Evolutionary conservation across 805 yeast genomes (phyloP).

Genomic region (Barnettozyma sucrosica): DNA sequence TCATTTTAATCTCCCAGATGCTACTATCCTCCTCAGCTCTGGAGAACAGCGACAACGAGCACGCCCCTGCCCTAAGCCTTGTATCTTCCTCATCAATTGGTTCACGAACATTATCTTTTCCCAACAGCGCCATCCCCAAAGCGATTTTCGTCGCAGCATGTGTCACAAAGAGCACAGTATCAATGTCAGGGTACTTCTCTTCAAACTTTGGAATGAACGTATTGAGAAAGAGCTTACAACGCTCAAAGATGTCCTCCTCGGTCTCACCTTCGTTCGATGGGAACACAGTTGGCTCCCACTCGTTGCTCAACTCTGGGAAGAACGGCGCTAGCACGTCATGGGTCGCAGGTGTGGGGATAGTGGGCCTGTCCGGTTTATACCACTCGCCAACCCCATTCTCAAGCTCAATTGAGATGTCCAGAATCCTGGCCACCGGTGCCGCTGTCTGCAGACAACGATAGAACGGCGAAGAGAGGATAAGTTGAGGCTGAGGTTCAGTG

Average conservation of each 20-base stretch:
- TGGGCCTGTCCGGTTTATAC: constrained; percentile 66
- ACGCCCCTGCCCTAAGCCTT: constrained; percentile 69
- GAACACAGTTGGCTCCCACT: constrained; percentile 48
- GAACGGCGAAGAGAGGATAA: constrained; percentile 77
- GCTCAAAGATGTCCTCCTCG: constrained; percentile 56
- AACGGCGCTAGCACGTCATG: constrained; percentile 41
- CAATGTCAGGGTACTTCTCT: constrained; percentile 49
- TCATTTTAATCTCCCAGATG: constrained; percentile 57
- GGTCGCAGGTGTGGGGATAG: constrained; percentile 67
- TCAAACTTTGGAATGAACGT: constrained; percentile 55
- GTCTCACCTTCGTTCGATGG: constrained; percentile 74
- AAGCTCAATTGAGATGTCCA: constrained; percentile 53
- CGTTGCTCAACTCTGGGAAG: constrained; percentile 44
- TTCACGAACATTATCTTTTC: constrained; percentile 45
- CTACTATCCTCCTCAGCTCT: constrained; percentile 16
- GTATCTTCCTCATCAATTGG: constrained; percentile 41
- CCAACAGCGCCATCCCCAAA: constrained; percentile 69
- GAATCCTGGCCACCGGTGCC: constrained; percentile 54
- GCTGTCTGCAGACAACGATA: constrained; percentile 85
- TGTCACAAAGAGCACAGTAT: constrained; percentile 65
- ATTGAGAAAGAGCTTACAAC: constrained; percentile 53
- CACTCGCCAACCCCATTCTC: constrained; percentile 93
- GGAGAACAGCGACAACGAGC: constrained; percentile 68
- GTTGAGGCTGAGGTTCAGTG: constrained; percentile 53
- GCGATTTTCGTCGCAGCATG: constrained; percentile 95